Evolutionary conservation across 305 asterid genomes (phyloP).

Genomic region (Solanum hybrid): DNA sequence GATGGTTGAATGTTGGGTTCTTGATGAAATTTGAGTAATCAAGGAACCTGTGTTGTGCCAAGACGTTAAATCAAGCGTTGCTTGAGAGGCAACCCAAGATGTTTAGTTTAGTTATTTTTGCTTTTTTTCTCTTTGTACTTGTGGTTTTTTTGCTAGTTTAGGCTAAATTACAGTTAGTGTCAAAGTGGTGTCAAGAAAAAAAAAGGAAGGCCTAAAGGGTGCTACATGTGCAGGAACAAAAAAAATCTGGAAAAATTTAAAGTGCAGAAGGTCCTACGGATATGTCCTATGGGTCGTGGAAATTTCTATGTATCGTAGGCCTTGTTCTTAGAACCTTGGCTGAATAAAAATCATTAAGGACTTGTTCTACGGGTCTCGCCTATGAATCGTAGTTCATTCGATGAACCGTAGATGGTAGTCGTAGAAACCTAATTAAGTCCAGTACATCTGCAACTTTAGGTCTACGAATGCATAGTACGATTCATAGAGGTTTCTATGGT

Average conservation of each 20-base stretch:
- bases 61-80: not conserved
- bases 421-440: not conserved
- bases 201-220: not conserved
- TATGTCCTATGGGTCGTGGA: not conserved
- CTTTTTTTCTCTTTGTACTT: not conserved
- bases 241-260: too few species aligned
- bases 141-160: not conserved
- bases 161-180: not conserved
- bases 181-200: not conserved
- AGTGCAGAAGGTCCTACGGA: not conserved
- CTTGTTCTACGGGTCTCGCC: not conserved
- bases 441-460: not conserved
- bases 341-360: not conserved
- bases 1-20: not conserved
- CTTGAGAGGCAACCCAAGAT: not conserved
- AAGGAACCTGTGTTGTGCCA: not conserved
- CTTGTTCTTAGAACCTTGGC: not conserved
- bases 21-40: not conserved
- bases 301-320: not conserved
- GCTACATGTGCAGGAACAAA: not conserved
- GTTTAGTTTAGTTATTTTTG: not conserved
- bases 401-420: not conserved
- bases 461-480: too few species aligned
- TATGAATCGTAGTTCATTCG: not conserved
- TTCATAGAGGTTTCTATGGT: not conserved